Evolutionary conservation across 768 basidiomycete species (phyloP).

Genomic region (Grammothele lineata): DNA sequence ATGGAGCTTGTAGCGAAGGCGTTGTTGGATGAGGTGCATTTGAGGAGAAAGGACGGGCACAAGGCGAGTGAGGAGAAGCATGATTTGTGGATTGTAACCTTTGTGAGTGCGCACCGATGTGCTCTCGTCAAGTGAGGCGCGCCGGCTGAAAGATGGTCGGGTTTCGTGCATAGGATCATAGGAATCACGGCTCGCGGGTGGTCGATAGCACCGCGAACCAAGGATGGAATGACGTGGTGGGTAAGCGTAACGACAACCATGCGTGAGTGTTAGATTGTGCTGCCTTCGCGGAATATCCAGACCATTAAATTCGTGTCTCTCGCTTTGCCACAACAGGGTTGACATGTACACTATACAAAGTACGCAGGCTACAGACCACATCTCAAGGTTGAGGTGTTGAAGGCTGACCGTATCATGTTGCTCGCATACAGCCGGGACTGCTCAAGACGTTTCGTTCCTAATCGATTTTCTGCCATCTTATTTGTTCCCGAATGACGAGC

Average conservation of each 20-base stretch:
- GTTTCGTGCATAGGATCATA: constrained; percentile 35
- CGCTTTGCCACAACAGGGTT: too few relatives aligned
- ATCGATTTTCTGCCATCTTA: constrained; percentile 75
- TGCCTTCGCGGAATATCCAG: too few relatives aligned
- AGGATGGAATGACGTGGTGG: constrained; percentile 28
- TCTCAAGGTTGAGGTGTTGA: too few relatives aligned
- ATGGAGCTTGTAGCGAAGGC: constrained; percentile 31
- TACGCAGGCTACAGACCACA: too few relatives aligned
- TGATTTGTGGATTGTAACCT: constrained; percentile 43
- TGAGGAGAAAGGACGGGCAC: constrained; percentile 23
- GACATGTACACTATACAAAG: constrained; percentile 48
- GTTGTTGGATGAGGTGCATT: constrained; percentile 30
- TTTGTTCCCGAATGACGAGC: constrained; percentile 64
- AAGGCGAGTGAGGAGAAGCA: constrained; percentile 18
- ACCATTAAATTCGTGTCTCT: too few relatives aligned
- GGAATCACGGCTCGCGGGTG: constrained; percentile 45
- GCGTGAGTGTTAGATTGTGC: constrained; percentile 37
- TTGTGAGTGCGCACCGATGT: constrained; percentile 29
- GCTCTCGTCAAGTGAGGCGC: too few relatives aligned
- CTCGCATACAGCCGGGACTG: constrained; percentile 54
- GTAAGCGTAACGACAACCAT: constrained; percentile 35
- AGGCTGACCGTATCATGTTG: too few relatives aligned
- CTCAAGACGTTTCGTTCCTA: constrained; percentile 70
- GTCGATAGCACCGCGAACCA: constrained; percentile 34
- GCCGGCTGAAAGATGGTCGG: too few relatives aligned